Evolutionary conservation across 1,284 basidiomycete genomes (phyloP), one percentile per base, ranked within the genome.

Genomic region (Ustilago vetiveriae): DNA sequence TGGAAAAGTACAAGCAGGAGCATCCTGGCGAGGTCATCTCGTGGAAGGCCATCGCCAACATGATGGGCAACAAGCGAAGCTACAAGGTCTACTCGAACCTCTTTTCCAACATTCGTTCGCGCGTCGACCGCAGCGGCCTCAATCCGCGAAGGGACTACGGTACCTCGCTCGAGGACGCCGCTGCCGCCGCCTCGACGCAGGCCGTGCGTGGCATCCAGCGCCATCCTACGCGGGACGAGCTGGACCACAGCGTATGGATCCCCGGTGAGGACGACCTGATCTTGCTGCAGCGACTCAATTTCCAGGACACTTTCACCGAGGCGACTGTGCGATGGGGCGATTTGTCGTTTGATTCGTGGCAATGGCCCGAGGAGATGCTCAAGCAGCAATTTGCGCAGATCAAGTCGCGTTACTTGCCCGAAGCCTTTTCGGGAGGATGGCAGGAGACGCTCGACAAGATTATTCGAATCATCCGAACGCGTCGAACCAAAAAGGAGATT

Each of bases 11-110:
- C 49, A 69, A 72, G 35, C 46, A 55, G 44, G 54, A 66, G 50
- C 57, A 64, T 24, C 68, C 68, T 22, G 49, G 63, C 29, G 63
- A 66, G 54, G 38, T 57, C 36, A 62, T 71, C 27, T 58, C 57
- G 24, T 71, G 68, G 68, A 71, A 58, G 50, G 62, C 45, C 22
- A 63, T 71, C 41, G 68, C 68, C 36, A 50, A 51, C 33, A 52
- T 57, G 54, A 43, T 66, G 52, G 63, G 63, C 54, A 65, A 60
- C 63, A 54, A 66, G 58, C 68, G 68, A 26, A 63, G 59, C 51
- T 69, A 63, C 66, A 69, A 69, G 59, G 66, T 69, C 24, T 69
- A 69, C 48, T 63, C 66, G 35, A 65, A 65, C 55, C 38, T 65
- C 16, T 57, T 57, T 26, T 69, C 53, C 55, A 54, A 63, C 55